Conservation (phyloP, 202 grass and related monocot species). For the Panicum virgatum region DNA sequence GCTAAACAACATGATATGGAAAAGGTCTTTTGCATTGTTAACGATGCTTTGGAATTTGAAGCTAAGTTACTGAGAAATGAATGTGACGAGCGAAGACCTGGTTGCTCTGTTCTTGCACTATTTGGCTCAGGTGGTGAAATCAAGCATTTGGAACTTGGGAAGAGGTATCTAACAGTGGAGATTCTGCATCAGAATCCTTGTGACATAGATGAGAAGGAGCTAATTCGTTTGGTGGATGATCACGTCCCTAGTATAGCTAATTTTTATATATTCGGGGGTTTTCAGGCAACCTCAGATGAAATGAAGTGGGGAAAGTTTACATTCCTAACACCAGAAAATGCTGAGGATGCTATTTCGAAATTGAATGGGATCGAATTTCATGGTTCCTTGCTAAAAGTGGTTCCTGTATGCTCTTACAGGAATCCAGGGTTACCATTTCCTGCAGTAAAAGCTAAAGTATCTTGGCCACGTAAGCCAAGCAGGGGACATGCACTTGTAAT, state of each 20-base stretch:
- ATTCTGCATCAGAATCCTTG: conserved; percentile 72
- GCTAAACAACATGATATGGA: conserved; percentile 65
- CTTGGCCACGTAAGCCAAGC: conserved; percentile 71
- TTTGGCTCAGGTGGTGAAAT: conserved; percentile 95
- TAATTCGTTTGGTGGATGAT: conserved; percentile 68
- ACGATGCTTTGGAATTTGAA: conserved; percentile 61
- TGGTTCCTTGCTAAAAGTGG: conserved; percentile 64
- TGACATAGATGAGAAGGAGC: conserved; percentile 72
- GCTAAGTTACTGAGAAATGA: conserved; percentile 67
- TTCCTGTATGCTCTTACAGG: conserved; percentile 46
- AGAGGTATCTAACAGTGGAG: conserved; percentile 72
- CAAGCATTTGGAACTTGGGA: conserved; percentile 93
- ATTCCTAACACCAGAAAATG: conserved; percentile 73
- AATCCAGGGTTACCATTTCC: conserved; percentile 62
- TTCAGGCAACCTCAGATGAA: conserved; percentile 49
- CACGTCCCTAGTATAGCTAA: conserved; percentile 54
- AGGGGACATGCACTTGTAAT: conserved; percentile 61
- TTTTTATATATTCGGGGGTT: conserved; percentile 51
- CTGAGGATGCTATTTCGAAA: conserved; percentile 66
- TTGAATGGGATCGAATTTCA: conserved; percentile 74
- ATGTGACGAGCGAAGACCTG: conserved; percentile 65
- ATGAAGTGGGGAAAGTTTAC: conserved; percentile 85
- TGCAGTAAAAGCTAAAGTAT: conserved; percentile 82
- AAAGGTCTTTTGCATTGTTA: conserved; percentile 52
- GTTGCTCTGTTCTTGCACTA: conserved; percentile 59